These are phyloP conservation scores for Solanum chacoense DNA, from an alignment of 305 asterid genomes.

Conservation along the genomic window DNA sequence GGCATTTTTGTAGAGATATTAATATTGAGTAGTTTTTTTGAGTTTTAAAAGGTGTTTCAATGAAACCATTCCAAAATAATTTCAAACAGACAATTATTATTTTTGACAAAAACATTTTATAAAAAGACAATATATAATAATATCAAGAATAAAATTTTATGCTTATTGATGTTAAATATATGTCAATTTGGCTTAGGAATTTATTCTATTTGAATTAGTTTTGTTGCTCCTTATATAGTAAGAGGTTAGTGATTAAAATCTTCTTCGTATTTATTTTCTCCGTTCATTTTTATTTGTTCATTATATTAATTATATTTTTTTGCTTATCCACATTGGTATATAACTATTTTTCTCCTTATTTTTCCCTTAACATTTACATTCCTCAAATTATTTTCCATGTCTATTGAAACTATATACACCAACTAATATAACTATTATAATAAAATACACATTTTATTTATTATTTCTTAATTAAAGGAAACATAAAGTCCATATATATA, in stretches of 20 bases:
- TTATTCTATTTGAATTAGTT: not conserved
- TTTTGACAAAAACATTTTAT: not conserved
- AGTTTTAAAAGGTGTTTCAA: not conserved
- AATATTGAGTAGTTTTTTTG: not conserved
- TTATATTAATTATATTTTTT: not conserved
- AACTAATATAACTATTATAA: not conserved
- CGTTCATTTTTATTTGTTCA: not conserved
- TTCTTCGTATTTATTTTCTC: not conserved
- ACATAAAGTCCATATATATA: not conserved
- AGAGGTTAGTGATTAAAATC: not conserved
- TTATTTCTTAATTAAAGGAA: not conserved
- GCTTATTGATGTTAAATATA: not conserved
- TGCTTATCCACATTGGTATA: not conserved
- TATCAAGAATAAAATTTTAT: not conserved
- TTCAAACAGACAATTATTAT: not conserved
- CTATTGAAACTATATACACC: not conserved
- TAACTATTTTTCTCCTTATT: not conserved
- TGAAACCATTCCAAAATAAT: not conserved
- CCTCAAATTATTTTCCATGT: not conserved
- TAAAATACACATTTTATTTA: not conserved
- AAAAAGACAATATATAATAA: not conserved
- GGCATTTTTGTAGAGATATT: not conserved
- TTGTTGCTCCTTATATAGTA: not conserved
- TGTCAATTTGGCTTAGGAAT: not conserved
- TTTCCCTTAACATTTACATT: not conserved